Evolutionary conservation across 139 green algal genomes (phyloP), one percentile per base, ranked within the genome.

Genomic region (Micromonas pusilla): DNA sequence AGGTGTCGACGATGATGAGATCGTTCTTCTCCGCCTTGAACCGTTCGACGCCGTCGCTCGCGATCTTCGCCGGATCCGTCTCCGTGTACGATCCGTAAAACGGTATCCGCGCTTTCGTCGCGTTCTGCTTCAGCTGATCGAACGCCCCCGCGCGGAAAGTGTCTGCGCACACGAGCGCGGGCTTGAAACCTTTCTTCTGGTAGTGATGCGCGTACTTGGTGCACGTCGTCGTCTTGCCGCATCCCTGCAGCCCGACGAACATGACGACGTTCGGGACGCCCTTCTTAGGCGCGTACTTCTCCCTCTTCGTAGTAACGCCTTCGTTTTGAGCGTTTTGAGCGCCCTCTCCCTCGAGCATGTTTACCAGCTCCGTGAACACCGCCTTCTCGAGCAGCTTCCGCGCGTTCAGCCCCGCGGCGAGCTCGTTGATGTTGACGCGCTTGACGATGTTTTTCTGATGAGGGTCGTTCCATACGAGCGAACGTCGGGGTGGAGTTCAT

Each of bases 51-150:
- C 96, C 96, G 80, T 93, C 85, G 63, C 86, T 75, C 20, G 92
- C 93, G 33, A 99, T 98, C 60, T 90, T 86, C 0, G 92, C 93
- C 0, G 96, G 96, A 85, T 99, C 96, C 0, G 91, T 98, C 81
- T 98, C 92, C 33, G 84, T 94, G 87, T 98, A 98, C 78, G 79
- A 91, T 65, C 93, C 93, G 73, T 86, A 88, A 72, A 86, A 88
- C 21, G 84, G 84, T 30, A 88, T 83, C 33, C 81, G 81, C 45
- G 91, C 92, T 82, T 98, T 98, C 75, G 95, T 97, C 0, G 93
- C 91, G 76, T 99, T 99, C 88, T 99, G 95, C 88, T 99, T 98
- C 20, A 99, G 88, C 90, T 99, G 96, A 81, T 99, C 95, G 76
- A 95, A 97, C 21, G 92, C 91, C 79, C 92, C 93, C 23, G 94